Conservation (phyloP, 2,329 filamentous ascomycete genomes). For the Alternaria sp. region DNA sequence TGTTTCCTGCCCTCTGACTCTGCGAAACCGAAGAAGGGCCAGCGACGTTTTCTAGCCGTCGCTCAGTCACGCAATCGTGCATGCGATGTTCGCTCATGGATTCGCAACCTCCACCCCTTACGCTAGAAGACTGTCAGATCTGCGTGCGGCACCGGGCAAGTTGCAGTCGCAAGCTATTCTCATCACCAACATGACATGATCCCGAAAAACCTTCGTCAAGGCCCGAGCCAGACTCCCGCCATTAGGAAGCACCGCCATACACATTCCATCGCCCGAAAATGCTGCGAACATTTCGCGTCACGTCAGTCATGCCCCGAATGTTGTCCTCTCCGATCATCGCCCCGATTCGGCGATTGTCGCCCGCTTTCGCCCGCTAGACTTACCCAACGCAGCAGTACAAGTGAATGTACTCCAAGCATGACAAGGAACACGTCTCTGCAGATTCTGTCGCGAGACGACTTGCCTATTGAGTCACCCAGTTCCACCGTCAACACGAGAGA, state of each 20-base stretch:
- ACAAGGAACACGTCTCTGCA: not conserved
- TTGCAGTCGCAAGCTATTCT: not conserved
- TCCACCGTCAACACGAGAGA: not conserved
- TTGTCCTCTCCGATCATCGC: slow-evolving; percentile 4
- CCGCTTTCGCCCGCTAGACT: slow-evolving; percentile 17
- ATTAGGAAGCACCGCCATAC: not conserved
- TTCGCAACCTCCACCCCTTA: not conserved
- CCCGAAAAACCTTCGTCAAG: not conserved
- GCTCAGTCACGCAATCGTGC: slow-evolving; percentile 7
- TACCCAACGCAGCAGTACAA: slow-evolving; percentile 11
- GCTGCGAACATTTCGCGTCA: not conserved
- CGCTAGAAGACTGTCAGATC: not conserved
- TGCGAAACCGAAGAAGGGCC: slow-evolving; percentile 8
- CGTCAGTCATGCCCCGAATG: slow-evolving; percentile 1
- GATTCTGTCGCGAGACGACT: not conserved
- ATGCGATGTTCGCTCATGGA: not conserved
- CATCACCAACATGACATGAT: not conserved
- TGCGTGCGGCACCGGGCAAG: not conserved
- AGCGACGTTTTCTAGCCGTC: not conserved
- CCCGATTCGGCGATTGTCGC: slow-evolving; percentile 4
- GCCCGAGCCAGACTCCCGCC: not conserved
- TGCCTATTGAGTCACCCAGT: not conserved
- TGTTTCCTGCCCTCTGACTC: not conserved
- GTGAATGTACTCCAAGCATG: slow-evolving; percentile 3
- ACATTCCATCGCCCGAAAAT: not conserved